Percentiles rank a stretch among this genome's conserved stretches.
Evolutionary conservation across 2,329 filamentous ascomycete species (phyloP).

Genomic region (Trichoderma atrobrunneum): DNA sequence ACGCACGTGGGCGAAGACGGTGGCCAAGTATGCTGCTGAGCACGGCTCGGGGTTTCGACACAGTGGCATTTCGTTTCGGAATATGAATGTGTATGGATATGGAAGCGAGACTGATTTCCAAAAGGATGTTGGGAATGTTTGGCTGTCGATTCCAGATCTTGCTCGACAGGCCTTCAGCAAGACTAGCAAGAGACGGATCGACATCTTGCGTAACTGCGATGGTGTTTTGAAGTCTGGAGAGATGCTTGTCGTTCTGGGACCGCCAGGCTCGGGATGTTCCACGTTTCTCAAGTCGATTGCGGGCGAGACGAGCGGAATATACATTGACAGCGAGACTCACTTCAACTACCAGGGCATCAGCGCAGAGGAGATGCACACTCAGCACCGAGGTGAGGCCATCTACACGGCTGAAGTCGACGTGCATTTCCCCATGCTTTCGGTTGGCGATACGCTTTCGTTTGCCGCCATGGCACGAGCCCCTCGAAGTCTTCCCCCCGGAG

Average conservation of each 20-base stretch:
- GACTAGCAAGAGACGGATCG: background rate
- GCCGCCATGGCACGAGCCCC: constrained; percentile 56
- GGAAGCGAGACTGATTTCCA: constrained; percentile 43
- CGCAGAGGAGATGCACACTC: constrained; percentile 61
- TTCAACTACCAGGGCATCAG: constrained; percentile 53
- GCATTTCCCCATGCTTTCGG: constrained; percentile 61
- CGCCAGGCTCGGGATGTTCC: constrained; percentile 58
- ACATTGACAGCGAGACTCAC: constrained; percentile 29
- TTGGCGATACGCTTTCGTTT: constrained; percentile 64
- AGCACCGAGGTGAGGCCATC: constrained; percentile 53
- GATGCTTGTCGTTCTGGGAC: constrained; percentile 64
- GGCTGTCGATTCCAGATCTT: constrained; percentile 9
- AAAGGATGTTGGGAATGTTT: constrained; percentile 41
- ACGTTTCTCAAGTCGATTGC: constrained; percentile 60
- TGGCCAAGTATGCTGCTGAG: constrained; percentile 31
- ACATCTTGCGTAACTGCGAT: constrained; percentile 58
- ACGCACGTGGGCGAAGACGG: constrained; percentile 40
- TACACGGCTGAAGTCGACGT: constrained; percentile 64
- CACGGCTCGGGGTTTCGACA: constrained; percentile 25
- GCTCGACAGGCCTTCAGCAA: background rate
- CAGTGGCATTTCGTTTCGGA: constrained; percentile 41
- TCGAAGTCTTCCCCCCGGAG: constrained; percentile 38
- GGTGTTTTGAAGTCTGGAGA: constrained; percentile 60
- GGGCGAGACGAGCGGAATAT: constrained; percentile 54
- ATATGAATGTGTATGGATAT: constrained; percentile 44